Evolutionary conservation across 2,329 filamentous ascomycete genomes (phyloP), one percentile per base, ranked within the genome.

Genomic region (Hymenoscyphus fraxineus): DNA sequence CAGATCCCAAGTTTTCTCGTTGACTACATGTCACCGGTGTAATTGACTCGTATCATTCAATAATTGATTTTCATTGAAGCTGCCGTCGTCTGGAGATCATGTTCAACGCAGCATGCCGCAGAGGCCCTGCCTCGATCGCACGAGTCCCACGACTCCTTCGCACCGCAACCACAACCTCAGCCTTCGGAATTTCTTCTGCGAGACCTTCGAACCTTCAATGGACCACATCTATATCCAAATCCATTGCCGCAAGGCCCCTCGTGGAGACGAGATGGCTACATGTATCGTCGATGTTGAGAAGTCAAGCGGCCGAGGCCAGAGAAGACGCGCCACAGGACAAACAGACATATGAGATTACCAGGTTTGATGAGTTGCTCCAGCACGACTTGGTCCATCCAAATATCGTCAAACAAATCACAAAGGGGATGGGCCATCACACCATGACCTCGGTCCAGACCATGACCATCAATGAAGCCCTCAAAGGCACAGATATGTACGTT

Each of bases 361-460:
- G 71, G 60, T 76, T 76, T 57, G 67, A 75, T 10, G 72, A 76
- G 60, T 64, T 76, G 15, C 47, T 70, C 40, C 70, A 74, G 35
- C 62, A 70, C 55, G 61, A 69, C 40, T 67, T 74, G 65, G 74
- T 76, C 3, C 72, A 75, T 63, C 67, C 64, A 32, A 72, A 73
- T 68, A 60, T 76, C 31, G 65, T 76, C 38, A 62, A 72, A 10
- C 64, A 88, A 44, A 87, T 99, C 70, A 90, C 85, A 0, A 71
- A 83, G 2, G 84, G 85, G 55, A 92, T 98, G 91, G 80, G 83
- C 15, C 88, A 97, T 72, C 83, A 89, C 41, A 86, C 80, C 27
- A 97, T 99, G 94, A 98, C 94, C 3, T 89, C 94, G 35, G 94
- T 99, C 16, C 95, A 99, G 77, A 82, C 85, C 55, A 83, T 88